Evolutionary conservation across 31 red algal genomes (phyloP).

Genomic region (Odonthalia washingtoniensis): DNA sequence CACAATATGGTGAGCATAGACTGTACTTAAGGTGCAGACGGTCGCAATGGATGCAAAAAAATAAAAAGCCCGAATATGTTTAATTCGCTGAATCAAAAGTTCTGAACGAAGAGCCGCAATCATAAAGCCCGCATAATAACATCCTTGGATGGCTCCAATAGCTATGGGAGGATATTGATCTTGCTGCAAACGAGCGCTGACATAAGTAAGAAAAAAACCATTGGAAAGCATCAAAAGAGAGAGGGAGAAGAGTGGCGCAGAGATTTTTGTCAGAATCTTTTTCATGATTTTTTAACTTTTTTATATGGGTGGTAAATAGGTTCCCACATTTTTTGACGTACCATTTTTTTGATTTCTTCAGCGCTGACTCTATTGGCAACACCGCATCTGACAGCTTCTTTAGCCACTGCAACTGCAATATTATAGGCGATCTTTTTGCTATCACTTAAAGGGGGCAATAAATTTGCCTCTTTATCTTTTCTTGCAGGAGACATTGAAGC

Average conservation of each 20-base stretch:
- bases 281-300: too few species aligned
- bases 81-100: constrained; percentile 14
- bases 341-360: not conserved
- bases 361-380: not conserved
- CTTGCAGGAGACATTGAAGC: constrained; percentile 50
- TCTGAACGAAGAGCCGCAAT: not conserved
- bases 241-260: too few species aligned
- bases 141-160: not conserved
- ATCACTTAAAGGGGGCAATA: constrained; percentile 68
- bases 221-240: too few species aligned
- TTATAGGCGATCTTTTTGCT: constrained; percentile 72
- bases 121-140: constrained; percentile 27
- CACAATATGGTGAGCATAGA: not conserved
- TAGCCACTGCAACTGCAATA: constrained; percentile 74
- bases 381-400: constrained; percentile 49
- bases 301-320: not conserved
- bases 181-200: too few species aligned
- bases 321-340: constrained; percentile 1
- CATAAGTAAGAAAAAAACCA: too few species aligned
- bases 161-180: too few species aligned
- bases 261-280: too few species aligned
- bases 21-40: not conserved
- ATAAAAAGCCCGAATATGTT: constrained; percentile 19
- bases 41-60: constrained; percentile 5
- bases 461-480: constrained; percentile 29